phyloP scores from a whole-genome alignment of 441 rosid species.

The Corymbia calophylla region DNA sequence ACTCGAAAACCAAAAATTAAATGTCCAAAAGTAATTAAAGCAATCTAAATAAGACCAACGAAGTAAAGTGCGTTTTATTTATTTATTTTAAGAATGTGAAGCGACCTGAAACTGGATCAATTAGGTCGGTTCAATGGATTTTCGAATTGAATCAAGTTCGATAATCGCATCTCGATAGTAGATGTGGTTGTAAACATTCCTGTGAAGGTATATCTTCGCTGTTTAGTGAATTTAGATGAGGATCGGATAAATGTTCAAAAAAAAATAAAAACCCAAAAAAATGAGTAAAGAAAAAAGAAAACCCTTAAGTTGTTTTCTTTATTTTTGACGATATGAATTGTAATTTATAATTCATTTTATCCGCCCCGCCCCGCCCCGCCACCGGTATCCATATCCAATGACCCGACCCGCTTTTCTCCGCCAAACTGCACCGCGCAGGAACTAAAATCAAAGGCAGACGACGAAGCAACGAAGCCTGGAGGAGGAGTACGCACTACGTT shows the following conservation, averaged over 20 bases:
- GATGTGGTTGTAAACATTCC: accelerated
- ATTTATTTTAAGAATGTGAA: not conserved
- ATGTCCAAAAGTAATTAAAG: not conserved
- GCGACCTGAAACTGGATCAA: accelerated
- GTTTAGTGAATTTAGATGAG: not conserved
- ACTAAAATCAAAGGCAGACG: not conserved
- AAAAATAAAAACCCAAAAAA: not conserved
- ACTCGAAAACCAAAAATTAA: too few relatives aligned
- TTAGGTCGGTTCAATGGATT: not conserved
- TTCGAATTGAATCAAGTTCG: not conserved
- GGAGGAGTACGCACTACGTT: not conserved
- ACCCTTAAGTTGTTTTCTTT: not conserved
- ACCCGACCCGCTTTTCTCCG: not conserved
- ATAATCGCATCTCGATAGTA: accelerated
- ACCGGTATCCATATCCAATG: not conserved
- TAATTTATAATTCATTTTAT: not conserved
- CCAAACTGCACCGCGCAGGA: not conserved
- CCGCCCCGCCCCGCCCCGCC: not conserved
- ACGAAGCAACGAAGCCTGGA: not conserved
- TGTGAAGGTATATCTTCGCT: accelerated
- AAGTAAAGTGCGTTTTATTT: not conserved
- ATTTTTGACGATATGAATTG: not conserved
- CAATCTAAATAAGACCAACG: not conserved
- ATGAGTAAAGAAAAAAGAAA: not conserved
- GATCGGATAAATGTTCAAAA: not conserved